Evolutionary conservation across 2,329 filamentous ascomycete species (phyloP).

Genomic region (Colletotrichum echinochloae): DNA sequence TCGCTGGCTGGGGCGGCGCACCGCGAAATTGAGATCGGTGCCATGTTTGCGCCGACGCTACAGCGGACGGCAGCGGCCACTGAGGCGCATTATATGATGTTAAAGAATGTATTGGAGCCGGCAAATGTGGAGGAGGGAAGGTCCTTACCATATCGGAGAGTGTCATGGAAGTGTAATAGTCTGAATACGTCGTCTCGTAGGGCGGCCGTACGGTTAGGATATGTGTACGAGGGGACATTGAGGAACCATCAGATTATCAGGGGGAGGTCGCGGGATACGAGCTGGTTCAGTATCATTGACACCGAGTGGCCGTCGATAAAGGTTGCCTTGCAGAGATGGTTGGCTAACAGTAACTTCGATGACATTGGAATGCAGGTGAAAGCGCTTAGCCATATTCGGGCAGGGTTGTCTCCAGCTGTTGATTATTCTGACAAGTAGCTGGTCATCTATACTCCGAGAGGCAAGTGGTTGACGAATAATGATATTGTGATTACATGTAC

Average conservation of each 20-base stretch:
- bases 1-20: background rate
- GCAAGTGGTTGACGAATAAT: background rate
- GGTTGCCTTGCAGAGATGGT: background rate
- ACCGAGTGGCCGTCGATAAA: background rate
- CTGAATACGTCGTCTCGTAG: background rate
- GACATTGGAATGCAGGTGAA: background rate
- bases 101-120: background rate
- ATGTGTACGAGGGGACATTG: background rate
- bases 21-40: background rate
- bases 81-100: background rate
- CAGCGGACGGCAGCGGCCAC: background rate
- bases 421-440: background rate
- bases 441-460: background rate
- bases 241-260: background rate
- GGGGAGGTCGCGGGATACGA: constrained; percentile 2
- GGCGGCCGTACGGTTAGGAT: background rate
- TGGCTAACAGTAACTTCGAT: background rate
- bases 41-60: background rate
- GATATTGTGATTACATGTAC: background rate
- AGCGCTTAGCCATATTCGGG: background rate
- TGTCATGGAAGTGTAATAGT: constrained; percentile 6
- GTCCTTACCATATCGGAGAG: background rate
- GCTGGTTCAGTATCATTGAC: background rate
- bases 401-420: background rate
- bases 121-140: background rate